A percentile compares a stretch with the other conserved stretches of the same genome.
phyloP scores from a whole-genome alignment of 1,139 yeast genomes.

The Suhomyces ambrosiae region DNA sequence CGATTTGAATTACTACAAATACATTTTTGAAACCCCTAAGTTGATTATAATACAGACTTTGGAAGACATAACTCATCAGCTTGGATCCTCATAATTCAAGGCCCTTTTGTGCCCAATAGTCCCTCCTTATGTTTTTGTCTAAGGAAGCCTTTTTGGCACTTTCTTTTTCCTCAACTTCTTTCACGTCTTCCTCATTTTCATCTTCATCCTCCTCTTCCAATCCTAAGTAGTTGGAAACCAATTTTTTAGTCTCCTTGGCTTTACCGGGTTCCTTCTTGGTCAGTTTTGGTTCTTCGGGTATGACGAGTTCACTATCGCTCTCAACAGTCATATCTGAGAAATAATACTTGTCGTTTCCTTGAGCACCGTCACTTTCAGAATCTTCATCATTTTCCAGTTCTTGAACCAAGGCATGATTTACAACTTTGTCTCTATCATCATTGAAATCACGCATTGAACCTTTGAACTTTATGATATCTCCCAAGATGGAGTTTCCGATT shows the following conservation, averaged over 20 bases:
- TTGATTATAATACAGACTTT: too few species aligned
- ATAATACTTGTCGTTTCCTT: slow-evolving; percentile 43
- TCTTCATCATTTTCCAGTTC: slow-evolving; percentile 21
- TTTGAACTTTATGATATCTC: slow-evolving; percentile 74
- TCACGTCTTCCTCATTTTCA: slow-evolving; percentile 15
- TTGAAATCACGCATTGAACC: slow-evolving; percentile 79
- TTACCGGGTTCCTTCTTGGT: slow-evolving; percentile 7
- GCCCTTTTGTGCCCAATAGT: slow-evolving; percentile 50
- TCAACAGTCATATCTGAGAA: slow-evolving; percentile 48
- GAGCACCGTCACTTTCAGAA: slow-evolving; percentile 34
- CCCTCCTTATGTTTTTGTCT: slow-evolving; percentile 41
- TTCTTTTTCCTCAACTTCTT: slow-evolving; percentile 18
- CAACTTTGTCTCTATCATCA: slow-evolving; percentile 69
- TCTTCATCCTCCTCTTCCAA: slow-evolving; percentile 21
- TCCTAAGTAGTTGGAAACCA: slow-evolving; percentile 32
- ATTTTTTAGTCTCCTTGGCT: slow-evolving; percentile 20
- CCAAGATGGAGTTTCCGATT: slow-evolving; percentile 73
- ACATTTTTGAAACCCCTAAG: too few species aligned
- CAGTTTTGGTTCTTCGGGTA: slow-evolving; percentile 4
- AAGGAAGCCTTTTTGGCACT: slow-evolving; percentile 22
- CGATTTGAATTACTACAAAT: too few species aligned
- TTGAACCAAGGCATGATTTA: slow-evolving; percentile 58
- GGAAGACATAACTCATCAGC: too few species aligned
- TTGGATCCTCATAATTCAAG: slow-evolving; percentile 31
- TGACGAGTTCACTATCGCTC: slow-evolving; percentile 32